Conservation (phyloP, 768 basidiomycete genomes). For the Calocybe cyanea region DNA sequence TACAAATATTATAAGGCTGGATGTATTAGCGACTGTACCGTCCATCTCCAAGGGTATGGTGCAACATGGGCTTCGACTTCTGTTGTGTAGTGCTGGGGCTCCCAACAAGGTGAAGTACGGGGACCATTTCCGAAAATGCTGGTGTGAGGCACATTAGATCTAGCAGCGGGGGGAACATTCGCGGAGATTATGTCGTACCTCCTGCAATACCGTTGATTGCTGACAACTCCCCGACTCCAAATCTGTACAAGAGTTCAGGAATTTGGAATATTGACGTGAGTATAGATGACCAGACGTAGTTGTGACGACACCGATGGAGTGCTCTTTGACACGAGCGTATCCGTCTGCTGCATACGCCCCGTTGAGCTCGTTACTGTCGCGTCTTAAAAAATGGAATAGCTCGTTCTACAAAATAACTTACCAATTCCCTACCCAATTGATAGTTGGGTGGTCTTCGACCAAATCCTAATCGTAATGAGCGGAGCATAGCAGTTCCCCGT, state of each 20-base stretch:
- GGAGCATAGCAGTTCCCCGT: background rate
- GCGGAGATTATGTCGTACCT: slow-evolving; percentile 32
- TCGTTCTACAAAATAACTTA: slow-evolving; percentile 17
- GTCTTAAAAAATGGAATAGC: slow-evolving; percentile 23
- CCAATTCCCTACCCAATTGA: slow-evolving; percentile 90
- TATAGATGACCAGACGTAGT: slow-evolving; percentile 57
- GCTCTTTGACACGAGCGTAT: slow-evolving; percentile 83
- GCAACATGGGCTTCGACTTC: slow-evolving; percentile 10
- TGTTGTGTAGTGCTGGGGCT: slow-evolving; percentile 12
- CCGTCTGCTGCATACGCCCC: slow-evolving; percentile 92
- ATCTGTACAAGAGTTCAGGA: slow-evolving; percentile 34
- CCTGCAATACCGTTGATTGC: slow-evolving; percentile 85
- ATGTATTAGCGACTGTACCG: slow-evolving; percentile 4
- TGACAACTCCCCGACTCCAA: slow-evolving; percentile 92
- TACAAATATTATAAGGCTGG: too few species aligned
- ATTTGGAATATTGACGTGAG: background rate
- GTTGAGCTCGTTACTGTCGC: slow-evolving; percentile 74
- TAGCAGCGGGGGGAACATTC: background rate
- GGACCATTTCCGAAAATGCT: slow-evolving; percentile 88
- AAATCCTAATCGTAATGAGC: slow-evolving; percentile 49
- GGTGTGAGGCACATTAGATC: background rate
- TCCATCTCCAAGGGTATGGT: slow-evolving; percentile 14
- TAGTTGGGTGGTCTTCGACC: slow-evolving; percentile 71
- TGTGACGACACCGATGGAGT: slow-evolving; percentile 63
- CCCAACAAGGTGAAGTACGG: slow-evolving; percentile 86